Base-by-base conservation (phyloP, 345 rosid genomes). In the Luvunga scandens region DNA sequence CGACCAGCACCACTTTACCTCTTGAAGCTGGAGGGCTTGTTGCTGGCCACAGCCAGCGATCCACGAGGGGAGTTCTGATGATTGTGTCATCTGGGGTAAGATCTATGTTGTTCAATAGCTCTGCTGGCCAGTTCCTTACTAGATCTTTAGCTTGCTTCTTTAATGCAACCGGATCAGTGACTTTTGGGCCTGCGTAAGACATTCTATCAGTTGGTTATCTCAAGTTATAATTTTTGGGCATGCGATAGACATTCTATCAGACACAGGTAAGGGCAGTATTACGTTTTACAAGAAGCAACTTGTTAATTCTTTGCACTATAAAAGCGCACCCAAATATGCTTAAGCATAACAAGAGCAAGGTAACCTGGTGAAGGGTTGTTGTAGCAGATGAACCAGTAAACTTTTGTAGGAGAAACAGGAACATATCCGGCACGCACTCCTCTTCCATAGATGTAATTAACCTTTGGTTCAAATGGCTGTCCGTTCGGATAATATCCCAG, bases 301-400 rank as follows among this genome's bases (percentile, higher is more conserved):
- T 33, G 27, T 31, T 36, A 45, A 9, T 33, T 45, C 48, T 36
- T 72, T 71, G 48, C 73, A 42, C 30, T 0, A 21, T 27, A 21
- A 33, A 36, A 57, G 24, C n/a, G 33, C n/a, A 56, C n/a, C 9
- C 65, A 57, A 34, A 72, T 31, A 34, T 21, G 21, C 67, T 45
- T n/a, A 30, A 45, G 45, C 39, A 79, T 38, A 57, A 55, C 27
- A 70, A 45, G 66, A 36, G 69, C 48, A 39, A 63, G 56, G 42
- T 28, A 30, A 93, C 99, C 99, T 86, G 92, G 87, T 57, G 94
- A 87, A 71, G 89, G 88, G 79, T 90, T 84, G 92, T 92, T 95
- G 89, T 84, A 89, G 91, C 95, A 92, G 86, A 95, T 86, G 78
- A 95, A 95, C 98, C 97, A 95, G 88, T 95, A 93, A 30, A 88